A percentile compares a stretch with the other conserved stretches of the same genome.
These are phyloP conservation scores for Chlorencoelia australis DNA, from an alignment of 2,329 filamentous ascomycete genomes.

Conservation along the genomic window DNA sequence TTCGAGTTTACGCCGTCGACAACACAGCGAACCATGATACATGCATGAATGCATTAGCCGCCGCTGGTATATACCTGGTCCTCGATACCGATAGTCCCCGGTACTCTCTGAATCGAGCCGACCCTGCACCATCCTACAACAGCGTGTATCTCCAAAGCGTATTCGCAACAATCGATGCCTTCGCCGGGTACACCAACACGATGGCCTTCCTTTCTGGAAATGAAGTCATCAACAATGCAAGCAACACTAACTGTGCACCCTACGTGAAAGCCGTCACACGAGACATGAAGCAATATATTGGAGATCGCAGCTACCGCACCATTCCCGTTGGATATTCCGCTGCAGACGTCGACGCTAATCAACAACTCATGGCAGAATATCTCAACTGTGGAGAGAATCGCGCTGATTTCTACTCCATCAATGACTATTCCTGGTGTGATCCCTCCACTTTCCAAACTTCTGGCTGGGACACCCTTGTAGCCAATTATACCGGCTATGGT, in stretches of 20 bases:
- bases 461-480: constrained; percentile 59
- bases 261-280: constrained; percentile 49
- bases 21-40: constrained; percentile 58
- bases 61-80: constrained; percentile 64
- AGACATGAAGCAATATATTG: constrained; percentile 46
- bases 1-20: constrained; percentile 65
- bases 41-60: constrained; percentile 57
- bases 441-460: constrained; percentile 47
- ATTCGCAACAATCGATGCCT: constrained; percentile 61
- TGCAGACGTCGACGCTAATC: constrained; percentile 59
- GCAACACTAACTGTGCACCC: constrained; percentile 40
- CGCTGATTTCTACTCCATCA: constrained; percentile 57
- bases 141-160: constrained; percentile 59
- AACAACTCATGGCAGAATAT: constrained; percentile 57
- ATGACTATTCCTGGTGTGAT: constrained; percentile 59
- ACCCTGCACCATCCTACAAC: constrained; percentile 55
- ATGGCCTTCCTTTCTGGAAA: constrained; percentile 54
- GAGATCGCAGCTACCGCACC: constrained; percentile 35
- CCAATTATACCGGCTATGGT: constrained; percentile 57
- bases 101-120: constrained; percentile 56
- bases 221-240: constrained; percentile 46
- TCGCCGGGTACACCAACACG: constrained; percentile 57
- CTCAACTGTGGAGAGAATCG: constrained; percentile 66
- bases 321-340: constrained; percentile 51
- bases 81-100: constrained; percentile 61